Percentiles rank a stretch among this genome's conserved stretches.
These are phyloP conservation scores for Beta corolliflora DNA, from an alignment of 179 eudicot species.

Conservation along the genomic window DNA sequence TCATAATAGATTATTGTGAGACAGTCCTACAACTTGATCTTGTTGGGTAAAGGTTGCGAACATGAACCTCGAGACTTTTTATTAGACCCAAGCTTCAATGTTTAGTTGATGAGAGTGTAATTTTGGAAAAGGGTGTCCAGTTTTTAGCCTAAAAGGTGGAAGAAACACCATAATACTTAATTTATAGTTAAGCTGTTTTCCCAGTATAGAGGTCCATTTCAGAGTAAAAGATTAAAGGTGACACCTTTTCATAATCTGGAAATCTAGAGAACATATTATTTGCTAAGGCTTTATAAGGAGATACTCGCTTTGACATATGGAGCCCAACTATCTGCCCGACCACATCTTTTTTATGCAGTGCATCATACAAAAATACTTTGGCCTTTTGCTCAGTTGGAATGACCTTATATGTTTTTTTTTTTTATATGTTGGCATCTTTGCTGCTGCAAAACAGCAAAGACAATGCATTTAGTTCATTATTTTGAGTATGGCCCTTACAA, in stretches of 20 bases:
- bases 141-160: conserved; percentile 16
- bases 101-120: neutral
- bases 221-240: conserved; percentile 10
- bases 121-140: neutral
- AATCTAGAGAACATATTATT: neutral
- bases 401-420: conserved; percentile 22
- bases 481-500: conserved; percentile 10
- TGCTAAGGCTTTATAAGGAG: conserved; percentile 23
- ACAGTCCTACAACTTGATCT: too few relatives aligned
- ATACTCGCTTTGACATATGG: conserved; percentile 16
- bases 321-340: conserved; percentile 25
- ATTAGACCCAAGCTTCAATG: neutral
- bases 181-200: neutral
- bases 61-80: neutral
- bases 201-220: neutral
- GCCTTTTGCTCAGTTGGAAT: conserved; percentile 25
- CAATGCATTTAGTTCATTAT: conserved; percentile 5
- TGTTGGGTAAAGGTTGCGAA: neutral
- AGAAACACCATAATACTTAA: conserved; percentile 1
- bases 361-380: conserved; percentile 18
- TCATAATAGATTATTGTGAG: too few relatives aligned
- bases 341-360: conserved; percentile 22
- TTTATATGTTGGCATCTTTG: conserved; percentile 25
- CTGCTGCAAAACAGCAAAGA: neutral
- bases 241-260: conserved; percentile 15